Base-by-base conservation (phyloP, 129 eudicot species). In the Apium graveolens region DNA sequence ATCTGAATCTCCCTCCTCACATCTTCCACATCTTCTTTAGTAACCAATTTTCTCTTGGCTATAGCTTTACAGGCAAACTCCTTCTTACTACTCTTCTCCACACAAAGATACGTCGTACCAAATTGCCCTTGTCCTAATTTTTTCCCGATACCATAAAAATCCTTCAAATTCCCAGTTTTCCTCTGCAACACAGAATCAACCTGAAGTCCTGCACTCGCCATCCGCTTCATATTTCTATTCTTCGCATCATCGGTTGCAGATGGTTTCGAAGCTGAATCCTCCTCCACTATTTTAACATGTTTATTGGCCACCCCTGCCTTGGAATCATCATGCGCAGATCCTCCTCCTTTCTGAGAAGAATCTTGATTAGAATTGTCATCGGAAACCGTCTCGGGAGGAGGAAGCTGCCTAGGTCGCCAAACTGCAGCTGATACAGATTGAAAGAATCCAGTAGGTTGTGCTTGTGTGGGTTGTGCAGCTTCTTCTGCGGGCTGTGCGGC, bases 61-160 rank as follows among this genome's bases (percentile, higher is more conserved):
- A 94, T 94, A 2, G 97, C 88, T 82, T 94, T 94, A 83, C 98
- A 94, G 7, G 98, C 98, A 60, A 82, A 94, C 11, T 87, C 71
- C 80, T 86, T 84, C 55, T 93, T 90, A 1, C 93, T 88, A 17
- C 81, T 78, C 77, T 82, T 94, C 74, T 94, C 98, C 41, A 78
- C 78, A 37, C 98, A 91, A 27, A 88, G 90, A 81, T 84, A 94
- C 20, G 98, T 91, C 0, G 96, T 91, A 65, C 98, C 98, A 57
- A 88, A 94, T 74, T 91, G 97, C 70, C 98, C 98, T 16, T 89
- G 90, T 60, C 98, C 98, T 38, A 94, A 80, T 62, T 91, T 89
- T 21, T 75, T 84, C 57, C 98, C 98, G 49, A 91, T 78, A 69
- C 86, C 85, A 42, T 85, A 94, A 78, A 78, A 72, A 80, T 94